These are phyloP conservation scores for Willaertia magna DNA, from an alignment of 208 protist species.

Conservation along the genomic window DNA sequence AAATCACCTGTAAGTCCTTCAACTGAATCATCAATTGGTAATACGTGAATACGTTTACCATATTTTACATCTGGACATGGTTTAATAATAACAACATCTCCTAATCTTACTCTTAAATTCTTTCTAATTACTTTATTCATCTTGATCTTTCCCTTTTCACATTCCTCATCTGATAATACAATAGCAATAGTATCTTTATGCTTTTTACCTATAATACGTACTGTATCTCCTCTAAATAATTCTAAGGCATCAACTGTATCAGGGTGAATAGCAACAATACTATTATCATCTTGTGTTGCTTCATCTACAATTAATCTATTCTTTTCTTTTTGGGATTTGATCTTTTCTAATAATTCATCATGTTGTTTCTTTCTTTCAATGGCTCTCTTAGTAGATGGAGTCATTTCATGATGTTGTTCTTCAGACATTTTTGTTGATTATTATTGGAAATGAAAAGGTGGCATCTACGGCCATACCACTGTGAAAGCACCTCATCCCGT, in stretches of 20 bases:
- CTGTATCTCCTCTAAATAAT: constrained; percentile 95
- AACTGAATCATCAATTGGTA: constrained; percentile 98
- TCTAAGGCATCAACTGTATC: constrained; percentile 89
- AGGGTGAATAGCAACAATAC: constrained; percentile 78
- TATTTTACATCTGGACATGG: constrained; percentile 92
- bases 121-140: constrained; percentile 97
- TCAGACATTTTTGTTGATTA: constrained; percentile 5
- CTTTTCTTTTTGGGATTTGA: constrained; percentile 2
- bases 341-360: neutral
- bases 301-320: constrained; percentile 96
- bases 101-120: constrained; percentile 95
- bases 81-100: constrained; percentile 90
- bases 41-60: constrained; percentile 93
- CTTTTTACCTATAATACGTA: constrained; percentile 96
- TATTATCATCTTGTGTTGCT: constrained; percentile 93
- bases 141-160: constrained; percentile 82
- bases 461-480: too few relatives aligned
- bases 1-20: constrained; percentile 97
- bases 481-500: too few relatives aligned
- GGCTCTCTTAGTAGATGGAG: neutral
- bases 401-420: neutral
- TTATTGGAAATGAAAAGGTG: too few relatives aligned
- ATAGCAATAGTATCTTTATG: constrained; percentile 90
- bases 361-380: neutral
- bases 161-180: constrained; percentile 80